Conservation (phyloP, 1,139 yeast species). For the Williopsis jadinii region DNA sequence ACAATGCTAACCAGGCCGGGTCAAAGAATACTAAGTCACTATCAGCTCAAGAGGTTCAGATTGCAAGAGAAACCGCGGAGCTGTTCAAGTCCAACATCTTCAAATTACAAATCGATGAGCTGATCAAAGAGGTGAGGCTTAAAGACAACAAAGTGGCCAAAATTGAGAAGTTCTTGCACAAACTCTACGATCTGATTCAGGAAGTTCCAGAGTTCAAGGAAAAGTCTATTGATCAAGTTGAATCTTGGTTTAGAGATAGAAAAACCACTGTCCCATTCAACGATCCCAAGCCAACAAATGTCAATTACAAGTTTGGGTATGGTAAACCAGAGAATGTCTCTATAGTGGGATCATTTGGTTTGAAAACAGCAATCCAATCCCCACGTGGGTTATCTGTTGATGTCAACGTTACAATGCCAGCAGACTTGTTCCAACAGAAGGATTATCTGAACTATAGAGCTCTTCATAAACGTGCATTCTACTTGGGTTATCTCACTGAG, state of each 20-base stretch:
- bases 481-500: slow-evolving; percentile 70
- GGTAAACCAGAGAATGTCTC: slow-evolving; percentile 70
- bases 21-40: slow-evolving; percentile 22
- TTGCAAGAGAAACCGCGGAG: slow-evolving; percentile 91
- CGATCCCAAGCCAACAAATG: slow-evolving; percentile 73
- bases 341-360: slow-evolving; percentile 83
- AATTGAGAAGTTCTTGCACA: slow-evolving; percentile 73
- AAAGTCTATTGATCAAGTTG: slow-evolving; percentile 47
- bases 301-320: slow-evolving; percentile 66
- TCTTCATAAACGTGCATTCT: slow-evolving; percentile 82
- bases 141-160: slow-evolving; percentile 60
- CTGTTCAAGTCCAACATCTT: slow-evolving; percentile 89
- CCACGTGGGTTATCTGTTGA: slow-evolving; percentile 65
- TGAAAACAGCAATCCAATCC: slow-evolving; percentile 67
- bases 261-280: slow-evolving; percentile 73
- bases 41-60: slow-evolving; percentile 80
- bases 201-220: slow-evolving; percentile 49
- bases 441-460: slow-evolving; percentile 90
- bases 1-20: slow-evolving; percentile 1
- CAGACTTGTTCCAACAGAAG: slow-evolving; percentile 65
- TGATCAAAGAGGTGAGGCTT: slow-evolving; percentile 68
- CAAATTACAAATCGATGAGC: slow-evolving; percentile 89
- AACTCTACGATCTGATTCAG: slow-evolving; percentile 63
- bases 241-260: slow-evolving; percentile 40
- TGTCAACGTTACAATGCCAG: slow-evolving; percentile 77